These are phyloP conservation scores for Inonotus obliquus DNA, from an alignment of 1,284 basidiomycete genomes.

Conservation along the genomic window DNA sequence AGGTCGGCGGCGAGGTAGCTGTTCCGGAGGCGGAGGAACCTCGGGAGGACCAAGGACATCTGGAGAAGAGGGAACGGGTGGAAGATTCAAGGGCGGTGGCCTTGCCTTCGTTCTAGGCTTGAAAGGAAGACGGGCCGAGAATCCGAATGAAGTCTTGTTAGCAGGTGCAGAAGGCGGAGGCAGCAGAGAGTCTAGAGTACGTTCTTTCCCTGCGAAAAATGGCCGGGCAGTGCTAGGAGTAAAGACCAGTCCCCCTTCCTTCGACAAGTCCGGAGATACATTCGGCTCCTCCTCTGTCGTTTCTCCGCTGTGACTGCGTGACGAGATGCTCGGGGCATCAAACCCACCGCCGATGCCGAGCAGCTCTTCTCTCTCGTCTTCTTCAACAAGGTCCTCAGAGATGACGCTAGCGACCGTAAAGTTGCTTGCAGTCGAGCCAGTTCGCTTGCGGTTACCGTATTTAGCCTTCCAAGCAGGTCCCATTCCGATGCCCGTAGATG, in stretches of 20 bases:
- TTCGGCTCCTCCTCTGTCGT: conserved; percentile 26
- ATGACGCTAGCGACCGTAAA: conserved; percentile 60
- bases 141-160: conserved; percentile 45
- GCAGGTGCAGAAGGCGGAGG: conserved; percentile 36
- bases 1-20: conserved; percentile 21
- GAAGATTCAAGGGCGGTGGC: conserved; percentile 54
- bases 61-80: conserved; percentile 69
- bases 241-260: conserved; percentile 24
- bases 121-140: conserved; percentile 31
- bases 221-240: conserved; percentile 29
- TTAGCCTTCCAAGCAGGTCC: conserved; percentile 59
- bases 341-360: conserved; percentile 66
- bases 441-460: conserved; percentile 59
- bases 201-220: conserved; percentile 14
- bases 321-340: conserved; percentile 39
- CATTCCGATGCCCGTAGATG: conserved; percentile 60
- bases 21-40: conserved; percentile 18
- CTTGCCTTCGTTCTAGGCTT: conserved; percentile 41
- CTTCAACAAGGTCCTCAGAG: conserved; percentile 76
- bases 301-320: conserved; percentile 34
- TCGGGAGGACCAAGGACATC: conserved; percentile 42
- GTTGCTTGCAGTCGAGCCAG: conserved; percentile 67
- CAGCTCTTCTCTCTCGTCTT: conserved; percentile 69
- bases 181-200: not conserved
- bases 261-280: conserved; percentile 43